These are phyloP conservation scores for Pseudohyphozyma bogoriensis DNA, from an alignment of 768 basidiomycete species.

Conservation along the genomic window DNA sequence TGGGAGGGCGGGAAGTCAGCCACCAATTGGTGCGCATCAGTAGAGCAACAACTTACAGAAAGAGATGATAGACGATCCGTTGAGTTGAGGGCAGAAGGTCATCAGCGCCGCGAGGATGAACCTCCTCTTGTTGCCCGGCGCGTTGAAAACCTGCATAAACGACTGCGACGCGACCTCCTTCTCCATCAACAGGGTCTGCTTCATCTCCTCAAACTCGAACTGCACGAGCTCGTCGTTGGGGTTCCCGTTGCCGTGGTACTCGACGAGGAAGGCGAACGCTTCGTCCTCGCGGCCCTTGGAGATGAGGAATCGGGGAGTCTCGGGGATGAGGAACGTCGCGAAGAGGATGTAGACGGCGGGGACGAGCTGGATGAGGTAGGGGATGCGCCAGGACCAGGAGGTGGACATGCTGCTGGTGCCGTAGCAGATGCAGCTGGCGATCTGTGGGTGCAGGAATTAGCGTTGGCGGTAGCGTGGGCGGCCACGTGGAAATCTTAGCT, in stretches of 20 bases:
- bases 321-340: slow-evolving; percentile 53
- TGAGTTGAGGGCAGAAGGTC: slow-evolving; percentile 30
- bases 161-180: slow-evolving; percentile 6
- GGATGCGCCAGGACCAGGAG: slow-evolving; percentile 69
- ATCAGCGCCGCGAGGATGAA: background rate
- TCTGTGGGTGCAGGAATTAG: too few species aligned
- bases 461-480: too few species aligned
- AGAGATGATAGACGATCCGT: slow-evolving; percentile 34
- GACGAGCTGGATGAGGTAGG: slow-evolving; percentile 61
- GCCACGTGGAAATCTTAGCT: too few species aligned
- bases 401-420: background rate
- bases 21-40: background rate
- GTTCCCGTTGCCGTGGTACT: slow-evolving; percentile 48
- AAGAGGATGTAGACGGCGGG: slow-evolving; percentile 58
- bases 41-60: slow-evolving; percentile 26
- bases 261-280: background rate
- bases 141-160: background rate
- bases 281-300: slow-evolving; percentile 50
- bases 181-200: slow-evolving; percentile 36
- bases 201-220: slow-evolving; percentile 40
- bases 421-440: background rate
- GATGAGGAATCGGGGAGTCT: slow-evolving; percentile 74
- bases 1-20: too few species aligned
- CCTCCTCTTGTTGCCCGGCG: background rate
- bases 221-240: slow-evolving; percentile 33